Evolutionary conservation across 1,284 basidiomycete species (phyloP), one percentile per base, ranked within the genome.

Genomic region (Ustilago crameri): DNA sequence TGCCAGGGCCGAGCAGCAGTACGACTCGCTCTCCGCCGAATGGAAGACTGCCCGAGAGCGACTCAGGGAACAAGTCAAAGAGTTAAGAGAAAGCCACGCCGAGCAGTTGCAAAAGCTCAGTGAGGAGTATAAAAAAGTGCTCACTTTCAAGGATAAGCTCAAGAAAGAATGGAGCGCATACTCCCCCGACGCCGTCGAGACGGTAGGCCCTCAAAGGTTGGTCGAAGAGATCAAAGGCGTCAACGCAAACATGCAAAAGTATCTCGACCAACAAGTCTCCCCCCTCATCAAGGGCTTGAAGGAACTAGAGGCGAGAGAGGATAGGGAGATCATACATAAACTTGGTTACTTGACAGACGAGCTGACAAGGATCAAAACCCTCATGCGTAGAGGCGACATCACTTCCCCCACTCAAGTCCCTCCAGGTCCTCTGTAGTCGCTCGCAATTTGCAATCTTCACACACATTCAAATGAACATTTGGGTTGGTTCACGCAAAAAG

Each of bases 1-100:
- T 27, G 58, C 58, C 14, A 47, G 69, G 7, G 75, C 69, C 0
- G 78, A 79, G 44, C 72, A 73, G 20, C 40, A 44, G 17, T 79
- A 80, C 46, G 78, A 80, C 2, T 38, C 66, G 1, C 49, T 80
- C 0, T 35, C 49, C 4, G 18, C 22, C 14, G 70, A 65, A n/a
- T 80, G 78, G 78, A 77, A 77, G 48, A 37, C 38, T 3, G 76
- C 53, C 2, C 20, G 78, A 0, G 68, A 68, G 12, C 30, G 61
- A 8, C 32, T 79, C 42, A 46, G 56, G 15, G 56, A 59, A 20
- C 66, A 82, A 51, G 74, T 81, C 9, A 48, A 50, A 27, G 43
- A 35, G 17, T 30, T 78, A 20, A 53, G 52, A 20, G 42, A 47
- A 1, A 37, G 45, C 9, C 68, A 71, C 23, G 14, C 2, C 0